These are phyloP conservation scores for Rhipidocladum racemiflorum DNA, from an alignment of 176 grass and related monocot genomes.

Conservation along the genomic window DNA sequence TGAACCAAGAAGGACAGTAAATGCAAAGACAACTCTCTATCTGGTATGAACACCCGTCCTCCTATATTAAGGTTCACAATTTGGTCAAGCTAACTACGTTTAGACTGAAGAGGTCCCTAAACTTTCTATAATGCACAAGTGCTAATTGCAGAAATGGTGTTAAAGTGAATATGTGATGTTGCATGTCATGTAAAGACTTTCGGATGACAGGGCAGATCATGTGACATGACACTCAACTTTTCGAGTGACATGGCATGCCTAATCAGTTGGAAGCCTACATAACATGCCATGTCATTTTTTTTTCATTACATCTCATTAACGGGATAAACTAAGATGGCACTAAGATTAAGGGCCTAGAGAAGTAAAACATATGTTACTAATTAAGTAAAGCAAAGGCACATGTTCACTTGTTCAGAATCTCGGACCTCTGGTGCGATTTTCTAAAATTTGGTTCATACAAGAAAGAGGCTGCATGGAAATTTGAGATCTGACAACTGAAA, in stretches of 20 bases:
- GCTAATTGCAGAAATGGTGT: not conserved
- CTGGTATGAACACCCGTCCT: not conserved
- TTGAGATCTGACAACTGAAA: not conserved
- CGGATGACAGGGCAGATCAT: not conserved
- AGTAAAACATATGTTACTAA: not conserved
- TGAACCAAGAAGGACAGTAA: not conserved
- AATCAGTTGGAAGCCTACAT: not conserved
- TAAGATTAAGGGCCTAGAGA: not conserved
- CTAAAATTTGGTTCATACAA: not conserved
- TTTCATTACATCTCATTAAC: not conserved
- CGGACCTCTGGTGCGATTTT: not conserved
- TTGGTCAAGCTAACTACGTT: not conserved
- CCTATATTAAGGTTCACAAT: not conserved
- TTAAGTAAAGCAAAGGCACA: not conserved
- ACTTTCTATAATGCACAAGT: not conserved
- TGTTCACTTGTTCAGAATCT: not conserved
- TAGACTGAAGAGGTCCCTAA: not conserved
- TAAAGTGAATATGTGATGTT: not conserved
- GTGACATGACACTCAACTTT: not conserved
- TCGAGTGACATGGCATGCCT: not conserved
- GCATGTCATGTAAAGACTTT: not conserved
- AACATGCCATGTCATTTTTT: not conserved
- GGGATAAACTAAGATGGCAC: not conserved
- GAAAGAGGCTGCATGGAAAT: not conserved
- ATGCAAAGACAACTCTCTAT: not conserved